These are phyloP conservation scores for Aspergillus sclerotiicarbonarius DNA, from an alignment of 495 filamentous ascomycete species.

Conservation along the genomic window DNA sequence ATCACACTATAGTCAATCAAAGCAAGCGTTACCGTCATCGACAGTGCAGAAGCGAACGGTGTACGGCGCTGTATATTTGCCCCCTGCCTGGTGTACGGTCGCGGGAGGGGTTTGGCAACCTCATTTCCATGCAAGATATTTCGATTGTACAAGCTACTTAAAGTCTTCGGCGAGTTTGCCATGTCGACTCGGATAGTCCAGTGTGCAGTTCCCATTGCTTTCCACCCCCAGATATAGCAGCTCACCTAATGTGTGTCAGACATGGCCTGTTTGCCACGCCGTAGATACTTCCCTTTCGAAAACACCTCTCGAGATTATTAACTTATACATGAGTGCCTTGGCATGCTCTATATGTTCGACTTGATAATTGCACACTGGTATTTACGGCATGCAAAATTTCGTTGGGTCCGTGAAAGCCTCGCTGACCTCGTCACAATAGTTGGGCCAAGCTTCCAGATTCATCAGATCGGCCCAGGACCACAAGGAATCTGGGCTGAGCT, in stretches of 20 bases:
- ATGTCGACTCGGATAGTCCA: slow-evolving; percentile 28
- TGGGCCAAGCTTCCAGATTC: neutral
- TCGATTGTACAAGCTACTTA: slow-evolving; percentile 43
- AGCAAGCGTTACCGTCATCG: slow-evolving; percentile 35
- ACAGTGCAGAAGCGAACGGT: slow-evolving; percentile 30
- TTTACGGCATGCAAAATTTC: no score
- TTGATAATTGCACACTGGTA: no score
- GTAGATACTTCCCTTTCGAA: no score
- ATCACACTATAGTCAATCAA: slow-evolving; percentile 21
- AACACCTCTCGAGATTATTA: no score
- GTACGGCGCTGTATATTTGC: slow-evolving; percentile 45
- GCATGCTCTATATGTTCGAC: no score
- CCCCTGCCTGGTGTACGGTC: slow-evolving; percentile 46
- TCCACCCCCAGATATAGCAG: no score
- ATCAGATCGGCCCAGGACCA: neutral
- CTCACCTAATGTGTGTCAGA: slow-evolving; percentile 17
- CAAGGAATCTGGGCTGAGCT: neutral
- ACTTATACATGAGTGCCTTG: no score
- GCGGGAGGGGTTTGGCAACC: slow-evolving; percentile 46
- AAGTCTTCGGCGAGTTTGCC: slow-evolving; percentile 34
- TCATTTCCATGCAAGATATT: slow-evolving; percentile 47
- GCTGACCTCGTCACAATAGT: neutral
- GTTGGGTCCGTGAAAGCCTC: neutral
- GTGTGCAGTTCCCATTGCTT: slow-evolving; percentile 18
- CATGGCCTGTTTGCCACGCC: slow-evolving; percentile 49